Evolutionary conservation across 495 filamentous ascomycete species (phyloP).

Genomic region (Penicillium longicatenatum): DNA sequence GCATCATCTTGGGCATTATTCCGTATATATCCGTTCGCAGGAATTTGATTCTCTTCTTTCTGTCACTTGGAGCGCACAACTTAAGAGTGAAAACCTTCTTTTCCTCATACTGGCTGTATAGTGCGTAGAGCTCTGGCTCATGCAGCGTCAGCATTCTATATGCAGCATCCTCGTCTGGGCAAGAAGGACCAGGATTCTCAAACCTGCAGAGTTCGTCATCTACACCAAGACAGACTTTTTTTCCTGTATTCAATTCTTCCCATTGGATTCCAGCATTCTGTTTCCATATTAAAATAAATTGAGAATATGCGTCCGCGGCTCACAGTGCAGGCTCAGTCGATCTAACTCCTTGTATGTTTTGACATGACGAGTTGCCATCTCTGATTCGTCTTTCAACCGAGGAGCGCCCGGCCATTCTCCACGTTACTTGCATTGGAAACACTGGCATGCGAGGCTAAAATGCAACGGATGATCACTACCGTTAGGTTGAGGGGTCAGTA

Average conservation of each 20-base stretch:
- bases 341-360: background rate
- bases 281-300: background rate
- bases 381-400: background rate
- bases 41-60: background rate
- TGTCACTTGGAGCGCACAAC: background rate
- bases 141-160: background rate
- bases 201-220: background rate
- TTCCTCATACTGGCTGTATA: background rate
- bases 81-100: background rate
- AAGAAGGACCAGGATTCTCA: background rate
- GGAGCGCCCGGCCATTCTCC: background rate
- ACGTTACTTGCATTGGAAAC: background rate
- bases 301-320: background rate
- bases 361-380: background rate
- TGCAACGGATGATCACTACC: background rate
- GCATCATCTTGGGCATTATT: background rate
- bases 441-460: background rate
- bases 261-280: background rate
- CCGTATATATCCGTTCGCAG: conserved; percentile 6
- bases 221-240: background rate
- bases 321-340: background rate
- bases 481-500: background rate
- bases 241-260: background rate
- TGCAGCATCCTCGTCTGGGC: background rate
- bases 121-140: background rate